Evolutionary conservation across 768 basidiomycete species (phyloP), one percentile per base, ranked within the genome.

Genomic region (Lactarius trivialis): DNA sequence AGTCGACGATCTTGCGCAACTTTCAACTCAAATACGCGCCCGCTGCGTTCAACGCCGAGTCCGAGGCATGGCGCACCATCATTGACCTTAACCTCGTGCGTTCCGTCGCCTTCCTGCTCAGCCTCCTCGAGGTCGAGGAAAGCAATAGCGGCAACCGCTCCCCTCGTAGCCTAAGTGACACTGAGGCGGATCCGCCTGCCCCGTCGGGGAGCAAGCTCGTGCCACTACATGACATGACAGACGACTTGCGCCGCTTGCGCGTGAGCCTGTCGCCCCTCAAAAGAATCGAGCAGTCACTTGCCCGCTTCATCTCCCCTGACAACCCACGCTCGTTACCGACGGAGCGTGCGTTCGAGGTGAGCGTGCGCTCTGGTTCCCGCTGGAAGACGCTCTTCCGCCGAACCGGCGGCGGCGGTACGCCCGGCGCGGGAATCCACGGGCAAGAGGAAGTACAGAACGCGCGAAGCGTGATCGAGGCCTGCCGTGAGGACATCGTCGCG

Each of bases 61-160:
- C 78, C 6, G 79, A 78, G 51, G 74, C 81, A 45, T 88, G 86
- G 86, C 78, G 83, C 43, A 81, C 84, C 3, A 81, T 86, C 63
- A 84, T 88, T 60, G 81, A 85, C 69, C 80, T 86, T 68, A 86
- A 88, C 70, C 81, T 88, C 65, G 79, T 86, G 65, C 82, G 83
- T 57, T 77, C 78, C 30, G 75, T 81, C 55, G 77, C 76, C 67
- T 76, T 74, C 64, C 71, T 81, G 56, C 70, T 81, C 36, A 76
- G 75, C 54, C 37, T 73, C 57, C 77, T 83, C 61, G 63, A 53
- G n/a, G 65, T 83, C 61, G 63, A 53, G n/a, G 65, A 66, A 33
- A 14, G 56, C 45, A 24, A 48, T 7, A 45, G 21, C 55, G 37
- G 45, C 61, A 56, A 8, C 30, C 52, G 33, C 54, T 66, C 36